phyloP scores from a whole-genome alignment of 2,329 filamentous ascomycete species.

The Pseudophaeomoniella oleicola region DNA sequence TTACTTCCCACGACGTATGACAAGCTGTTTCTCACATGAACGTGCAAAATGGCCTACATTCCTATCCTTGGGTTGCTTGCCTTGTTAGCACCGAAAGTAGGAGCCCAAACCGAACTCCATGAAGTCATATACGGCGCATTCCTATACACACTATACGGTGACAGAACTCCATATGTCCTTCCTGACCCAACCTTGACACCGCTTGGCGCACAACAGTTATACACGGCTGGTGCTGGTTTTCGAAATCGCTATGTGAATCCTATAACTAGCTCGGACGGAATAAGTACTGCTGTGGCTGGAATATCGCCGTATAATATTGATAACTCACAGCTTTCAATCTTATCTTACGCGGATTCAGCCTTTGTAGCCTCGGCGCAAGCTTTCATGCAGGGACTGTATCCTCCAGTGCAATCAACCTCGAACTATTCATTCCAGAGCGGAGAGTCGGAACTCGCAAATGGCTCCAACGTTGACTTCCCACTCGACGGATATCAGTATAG shows the following conservation, averaged over 20 bases:
- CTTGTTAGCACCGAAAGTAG: conserved; percentile 3
- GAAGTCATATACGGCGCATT: conserved; percentile 33
- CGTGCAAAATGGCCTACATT: too few species aligned
- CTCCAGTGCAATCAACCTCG: conserved; percentile 26
- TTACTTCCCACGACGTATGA: too few species aligned
- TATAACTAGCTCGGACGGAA: conserved; percentile 7
- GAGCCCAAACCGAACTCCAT: conserved; percentile 13
- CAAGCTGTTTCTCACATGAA: too few species aligned
- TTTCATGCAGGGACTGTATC: conserved; percentile 48
- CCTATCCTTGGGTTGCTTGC: too few species aligned
- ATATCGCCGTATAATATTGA: conserved; percentile 30
- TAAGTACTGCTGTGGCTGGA: conserved; percentile 24
- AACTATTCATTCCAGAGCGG: conserved; percentile 19
- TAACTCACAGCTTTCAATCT: conserved; percentile 30
- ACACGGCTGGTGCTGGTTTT: conserved; percentile 34
- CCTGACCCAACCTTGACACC: conserved; percentile 29
- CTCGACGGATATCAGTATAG: conserved; percentile 45
- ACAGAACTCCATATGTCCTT: conserved; percentile 34
- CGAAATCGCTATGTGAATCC: conserved; percentile 36
- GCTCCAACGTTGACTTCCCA: conserved; percentile 29
- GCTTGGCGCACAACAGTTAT: conserved; percentile 40
- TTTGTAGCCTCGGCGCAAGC: conserved; percentile 40
- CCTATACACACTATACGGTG: conserved; percentile 39
- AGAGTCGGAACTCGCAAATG: conserved; percentile 33
- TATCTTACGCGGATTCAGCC: conserved; percentile 32